A percentile compares a stretch with the other conserved stretches of the same genome.
Conservation (phyloP, 805 yeast species). For the Saccharomyces mikatae region DNA sequence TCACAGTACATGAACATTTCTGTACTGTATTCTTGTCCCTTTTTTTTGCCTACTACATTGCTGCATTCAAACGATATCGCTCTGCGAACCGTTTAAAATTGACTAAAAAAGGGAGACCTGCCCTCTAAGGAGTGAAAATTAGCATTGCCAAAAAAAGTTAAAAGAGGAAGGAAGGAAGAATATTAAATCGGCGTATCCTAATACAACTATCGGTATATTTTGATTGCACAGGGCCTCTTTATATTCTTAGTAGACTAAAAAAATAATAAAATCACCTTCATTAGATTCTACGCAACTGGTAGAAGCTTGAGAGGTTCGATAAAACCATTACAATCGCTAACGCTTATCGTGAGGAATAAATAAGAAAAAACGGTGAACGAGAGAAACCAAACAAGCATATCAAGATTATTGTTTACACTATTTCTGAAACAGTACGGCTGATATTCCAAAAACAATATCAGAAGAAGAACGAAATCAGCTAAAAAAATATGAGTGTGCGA, state of each 20-base stretch:
- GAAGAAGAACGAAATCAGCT: background rate
- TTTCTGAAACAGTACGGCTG: background rate
- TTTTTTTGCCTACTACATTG: background rate
- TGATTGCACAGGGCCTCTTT: background rate
- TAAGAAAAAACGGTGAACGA: background rate
- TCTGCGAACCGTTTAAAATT: background rate
- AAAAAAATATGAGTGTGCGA: slow-evolving; percentile 5
- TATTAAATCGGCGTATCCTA: background rate
- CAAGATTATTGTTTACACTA: background rate
- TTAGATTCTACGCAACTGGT: background rate
- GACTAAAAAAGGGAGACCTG: background rate
- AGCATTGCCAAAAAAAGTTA: background rate
- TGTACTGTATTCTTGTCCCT: background rate
- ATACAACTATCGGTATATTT: background rate
- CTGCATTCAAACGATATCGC: background rate
- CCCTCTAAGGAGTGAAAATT: background rate
- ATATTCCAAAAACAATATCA: background rate
- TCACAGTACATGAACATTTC: background rate
- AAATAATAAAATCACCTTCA: background rate
- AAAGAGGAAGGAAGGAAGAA: background rate
- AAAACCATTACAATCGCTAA: background rate
- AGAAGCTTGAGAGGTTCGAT: background rate
- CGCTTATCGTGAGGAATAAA: background rate
- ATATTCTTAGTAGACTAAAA: background rate
- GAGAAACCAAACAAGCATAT: background rate